Evolutionary conservation across 768 basidiomycete species (phyloP), one percentile per base, ranked within the genome.

Genomic region (Russula sp.): DNA sequence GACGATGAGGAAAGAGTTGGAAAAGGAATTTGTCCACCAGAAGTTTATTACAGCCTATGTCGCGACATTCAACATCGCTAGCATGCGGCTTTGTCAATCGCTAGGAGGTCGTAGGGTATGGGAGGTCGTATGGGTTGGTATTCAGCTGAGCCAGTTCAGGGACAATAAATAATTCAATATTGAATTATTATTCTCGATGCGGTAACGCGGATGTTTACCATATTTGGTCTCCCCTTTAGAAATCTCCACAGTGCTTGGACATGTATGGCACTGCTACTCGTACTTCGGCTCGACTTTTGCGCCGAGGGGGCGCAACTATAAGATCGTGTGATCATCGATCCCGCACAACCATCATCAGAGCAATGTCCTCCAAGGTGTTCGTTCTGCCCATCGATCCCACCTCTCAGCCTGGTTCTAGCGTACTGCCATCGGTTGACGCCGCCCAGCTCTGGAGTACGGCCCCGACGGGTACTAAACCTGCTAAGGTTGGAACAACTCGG

Each of bases 401-500:
- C 35, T 61, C 71, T 60, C 62, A 74, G 73, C 6, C 68, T 16
- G 70, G 77, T 16, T 57, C 68, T 44, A 65, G 72, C 18, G 68
- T 70, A 13, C 65, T 76, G 0, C 75, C 77, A 42, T 70, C 50
- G 10, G 61, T 84, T 68, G 74, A 84, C 68, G 68, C 82, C 1
- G 72, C 76, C 31, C 64, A 78, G 57, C 75, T 88, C 37, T 89
- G 86, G 87, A 58, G 72, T 0, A 78, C 79, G 11, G 77, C 82
- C 1, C 80, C 82, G 0, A 65, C 70, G 2, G 77, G 75, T 18
- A 75, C 69, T 34, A 70, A 72, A 62, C 75, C 78, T 32, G 78
- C 86, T 0, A 82, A 83, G 69, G 82, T 78, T 5, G 88, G 86
- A 8, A 84, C 85, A 0, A 81, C 85, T 1, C 81, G 85, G 55